Conservation (phyloP, 2,329 filamentous ascomycete genomes). For the Monosporascus sp. region DNA sequence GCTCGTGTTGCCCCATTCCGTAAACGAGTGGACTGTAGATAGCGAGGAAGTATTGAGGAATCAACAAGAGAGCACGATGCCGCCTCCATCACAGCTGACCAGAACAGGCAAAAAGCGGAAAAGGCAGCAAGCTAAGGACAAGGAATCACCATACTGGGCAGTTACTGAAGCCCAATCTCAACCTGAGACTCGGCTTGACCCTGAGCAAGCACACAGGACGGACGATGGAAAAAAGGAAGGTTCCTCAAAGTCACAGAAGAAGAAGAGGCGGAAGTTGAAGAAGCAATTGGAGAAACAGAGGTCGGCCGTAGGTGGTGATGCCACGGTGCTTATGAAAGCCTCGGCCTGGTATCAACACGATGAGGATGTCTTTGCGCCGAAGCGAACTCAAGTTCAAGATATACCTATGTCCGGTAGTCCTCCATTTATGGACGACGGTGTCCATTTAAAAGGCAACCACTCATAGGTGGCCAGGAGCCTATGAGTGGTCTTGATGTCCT, state of each 20-base stretch:
- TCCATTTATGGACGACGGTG: background rate
- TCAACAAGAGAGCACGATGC: background rate
- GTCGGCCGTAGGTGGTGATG: too few relatives aligned
- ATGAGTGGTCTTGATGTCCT: slow-evolving; percentile 10
- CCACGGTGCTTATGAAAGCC: background rate
- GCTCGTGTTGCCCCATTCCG: slow-evolving; percentile 3
- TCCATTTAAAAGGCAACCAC: slow-evolving; percentile 13
- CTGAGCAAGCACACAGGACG: background rate
- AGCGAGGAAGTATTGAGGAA: slow-evolving; percentile 1
- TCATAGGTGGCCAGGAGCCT: slow-evolving; percentile 18
- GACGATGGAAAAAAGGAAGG: background rate
- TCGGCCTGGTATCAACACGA: background rate
- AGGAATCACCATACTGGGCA: slow-evolving; percentile 17
- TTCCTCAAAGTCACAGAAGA: background rate
- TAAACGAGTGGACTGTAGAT: background rate
- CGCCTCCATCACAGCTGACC: slow-evolving; percentile 1
- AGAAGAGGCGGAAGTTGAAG: background rate
- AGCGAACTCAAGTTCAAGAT: background rate
- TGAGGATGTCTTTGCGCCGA: slow-evolving; percentile 1
- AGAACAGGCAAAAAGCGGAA: background rate
- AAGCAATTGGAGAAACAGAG: background rate
- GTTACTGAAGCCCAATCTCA: background rate
- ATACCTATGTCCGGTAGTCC: background rate
- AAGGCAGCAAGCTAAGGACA: slow-evolving; percentile 5
- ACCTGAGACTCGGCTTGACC: background rate